These are phyloP conservation scores for Penicillium vulpinum DNA, from an alignment of 2,329 filamentous ascomycete species.

Conservation along the genomic window DNA sequence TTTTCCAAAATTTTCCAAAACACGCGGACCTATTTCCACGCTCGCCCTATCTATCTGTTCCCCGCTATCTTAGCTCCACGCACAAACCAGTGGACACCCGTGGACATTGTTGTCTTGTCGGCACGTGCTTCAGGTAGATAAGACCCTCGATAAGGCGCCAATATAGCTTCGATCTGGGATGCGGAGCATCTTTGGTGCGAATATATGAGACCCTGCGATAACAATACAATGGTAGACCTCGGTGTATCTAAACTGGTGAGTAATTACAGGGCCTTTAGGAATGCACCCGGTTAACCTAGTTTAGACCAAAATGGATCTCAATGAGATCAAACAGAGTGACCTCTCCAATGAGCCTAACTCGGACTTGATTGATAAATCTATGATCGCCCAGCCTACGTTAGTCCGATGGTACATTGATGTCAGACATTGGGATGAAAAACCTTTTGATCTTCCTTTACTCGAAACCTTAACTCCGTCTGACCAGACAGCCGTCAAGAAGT, in stretches of 20 bases:
- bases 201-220: not conserved
- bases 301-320: constrained; percentile 13
- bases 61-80: not conserved
- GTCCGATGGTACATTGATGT: constrained; percentile 49
- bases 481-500: constrained; percentile 51
- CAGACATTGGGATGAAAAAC: constrained; percentile 33
- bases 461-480: constrained; percentile 48
- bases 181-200: not conserved
- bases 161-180: not conserved
- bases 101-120: not conserved
- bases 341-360: constrained; percentile 8
- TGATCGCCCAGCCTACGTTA: constrained; percentile 28
- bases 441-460: constrained; percentile 40
- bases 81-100: too few relatives aligned
- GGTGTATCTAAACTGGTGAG: not conserved
- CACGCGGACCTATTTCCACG: too few relatives aligned
- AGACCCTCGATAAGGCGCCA: not conserved
- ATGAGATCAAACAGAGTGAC: constrained; percentile 15
- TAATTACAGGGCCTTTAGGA: not conserved
- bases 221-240: not conserved
- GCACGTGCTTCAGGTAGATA: constrained; percentile 1
- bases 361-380: too few relatives aligned
- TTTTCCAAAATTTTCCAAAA: too few relatives aligned
- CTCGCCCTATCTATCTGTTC: too few relatives aligned
- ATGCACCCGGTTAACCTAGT: not conserved